Conservation (phyloP, 768 basidiomycete genomes). For the Phylloporus rhodoxanthus region DNA sequence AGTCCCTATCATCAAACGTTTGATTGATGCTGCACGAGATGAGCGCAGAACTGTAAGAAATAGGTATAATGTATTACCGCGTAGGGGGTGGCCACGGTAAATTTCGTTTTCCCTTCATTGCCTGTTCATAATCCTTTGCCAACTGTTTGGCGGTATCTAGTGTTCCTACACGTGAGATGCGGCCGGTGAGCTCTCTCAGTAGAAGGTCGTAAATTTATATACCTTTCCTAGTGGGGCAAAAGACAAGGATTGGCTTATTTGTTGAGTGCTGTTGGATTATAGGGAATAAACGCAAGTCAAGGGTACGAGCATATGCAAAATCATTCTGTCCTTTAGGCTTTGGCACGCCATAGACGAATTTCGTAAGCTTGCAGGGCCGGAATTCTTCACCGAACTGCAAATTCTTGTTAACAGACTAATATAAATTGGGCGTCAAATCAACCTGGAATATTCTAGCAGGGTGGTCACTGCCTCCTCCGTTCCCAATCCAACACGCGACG, state of each 20-base stretch:
- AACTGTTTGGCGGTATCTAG: slow-evolving; percentile 70
- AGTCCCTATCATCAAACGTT: slow-evolving; percentile 60
- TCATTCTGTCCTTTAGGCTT: slow-evolving; percentile 65
- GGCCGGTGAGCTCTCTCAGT: background rate
- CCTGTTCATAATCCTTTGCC: slow-evolving; percentile 62
- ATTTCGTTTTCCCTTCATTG: slow-evolving; percentile 39
- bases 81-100: slow-evolving; percentile 67
- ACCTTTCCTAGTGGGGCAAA: slow-evolving; percentile 88
- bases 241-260: slow-evolving; percentile 83
- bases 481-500: slow-evolving; percentile 83
- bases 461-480: slow-evolving; percentile 23
- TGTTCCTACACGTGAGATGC: slow-evolving; percentile 38
- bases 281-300: slow-evolving; percentile 70
- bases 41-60: background rate
- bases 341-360: slow-evolving; percentile 66
- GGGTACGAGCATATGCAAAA: slow-evolving; percentile 62
- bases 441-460: slow-evolving; percentile 71
- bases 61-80: slow-evolving; percentile 36
- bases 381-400: slow-evolving; percentile 87
- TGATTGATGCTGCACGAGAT: slow-evolving; percentile 42
- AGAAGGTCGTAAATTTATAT: background rate
- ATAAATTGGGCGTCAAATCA: background rate
- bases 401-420: background rate
- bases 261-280: slow-evolving; percentile 67
- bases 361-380: slow-evolving; percentile 75